Percentiles rank a stretch among this genome's conserved stretches.
phyloP scores from a whole-genome alignment of 2,329 filamentous ascomycete species.

The Stromatinia cepivora region DNA sequence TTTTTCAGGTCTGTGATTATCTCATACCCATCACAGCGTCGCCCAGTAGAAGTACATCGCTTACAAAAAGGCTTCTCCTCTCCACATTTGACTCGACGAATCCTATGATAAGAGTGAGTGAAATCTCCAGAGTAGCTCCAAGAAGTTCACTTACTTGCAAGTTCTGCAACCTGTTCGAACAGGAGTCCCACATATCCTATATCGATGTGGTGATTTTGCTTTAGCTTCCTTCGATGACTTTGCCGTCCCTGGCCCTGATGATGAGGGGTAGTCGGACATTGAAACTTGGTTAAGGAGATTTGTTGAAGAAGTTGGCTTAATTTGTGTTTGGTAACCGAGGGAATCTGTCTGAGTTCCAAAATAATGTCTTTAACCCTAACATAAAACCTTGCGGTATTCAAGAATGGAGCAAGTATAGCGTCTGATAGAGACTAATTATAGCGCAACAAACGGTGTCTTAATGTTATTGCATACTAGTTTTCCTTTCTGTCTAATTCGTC shows the following conservation, averaged over 20 bases:
- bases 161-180: slow-evolving; percentile 37
- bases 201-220: slow-evolving; percentile 34
- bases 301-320: neutral
- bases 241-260: neutral
- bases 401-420: neutral
- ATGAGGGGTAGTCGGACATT: neutral
- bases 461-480: neutral
- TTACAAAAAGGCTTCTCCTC: slow-evolving; percentile 39
- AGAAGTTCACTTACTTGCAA: slow-evolving; percentile 35
- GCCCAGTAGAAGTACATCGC: slow-evolving; percentile 37
- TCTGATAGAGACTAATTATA: neutral
- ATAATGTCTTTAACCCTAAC: neutral
- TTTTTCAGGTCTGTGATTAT: slow-evolving; percentile 11
- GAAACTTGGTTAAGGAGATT: neutral
- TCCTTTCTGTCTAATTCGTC: neutral
- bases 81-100: slow-evolving; percentile 39
- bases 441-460: neutral
- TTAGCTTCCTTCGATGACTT: slow-evolving; percentile 13
- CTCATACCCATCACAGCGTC: slow-evolving; percentile 39
- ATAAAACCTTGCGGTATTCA: neutral
- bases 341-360: neutral
- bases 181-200: slow-evolving; percentile 38
- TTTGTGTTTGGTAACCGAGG: neutral
- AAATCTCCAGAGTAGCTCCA: neutral
- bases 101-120: slow-evolving; percentile 29